Conservation (phyloP, 306 rosid species). For the Glycine latifolia region DNA sequence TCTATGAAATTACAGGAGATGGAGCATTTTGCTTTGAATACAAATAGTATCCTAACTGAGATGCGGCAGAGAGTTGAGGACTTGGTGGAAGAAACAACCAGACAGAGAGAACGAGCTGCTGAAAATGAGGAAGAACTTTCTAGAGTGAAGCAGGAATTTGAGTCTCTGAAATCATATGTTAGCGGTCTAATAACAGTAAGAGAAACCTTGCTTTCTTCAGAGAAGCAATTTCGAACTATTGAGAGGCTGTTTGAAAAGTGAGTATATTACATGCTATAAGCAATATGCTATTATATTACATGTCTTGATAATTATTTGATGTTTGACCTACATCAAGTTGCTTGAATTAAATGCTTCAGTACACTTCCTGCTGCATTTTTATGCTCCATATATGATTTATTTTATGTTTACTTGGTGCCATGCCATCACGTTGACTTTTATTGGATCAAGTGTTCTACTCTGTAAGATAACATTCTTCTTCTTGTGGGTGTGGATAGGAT, state of each 20-base stretch:
- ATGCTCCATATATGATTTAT: slow-evolving; percentile 32
- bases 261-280: slow-evolving; percentile 46
- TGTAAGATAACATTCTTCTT: slow-evolving; percentile 14
- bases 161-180: slow-evolving; percentile 86
- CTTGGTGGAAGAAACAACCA: slow-evolving; percentile 85
- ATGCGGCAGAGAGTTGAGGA: slow-evolving; percentile 87
- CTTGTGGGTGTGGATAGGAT: background rate
- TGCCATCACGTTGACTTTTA: background rate
- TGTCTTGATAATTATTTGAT: slow-evolving; percentile 17
- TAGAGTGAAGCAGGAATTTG: slow-evolving; percentile 81
- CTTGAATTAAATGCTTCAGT: slow-evolving; percentile 21
- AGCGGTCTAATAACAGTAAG: slow-evolving; percentile 84
- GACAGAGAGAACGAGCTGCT: slow-evolving; percentile 81
- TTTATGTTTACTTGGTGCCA: slow-evolving; percentile 5
- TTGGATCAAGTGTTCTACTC: slow-evolving; percentile 22
- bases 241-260: slow-evolving; percentile 88
- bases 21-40: slow-evolving; percentile 76
- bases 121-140: slow-evolving; percentile 87
- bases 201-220: slow-evolving; percentile 86
- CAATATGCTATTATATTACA: slow-evolving; percentile 14
- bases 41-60: slow-evolving; percentile 71
- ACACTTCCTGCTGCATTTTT: slow-evolving; percentile 31
- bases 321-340: slow-evolving; percentile 16
- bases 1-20: slow-evolving; percentile 81
- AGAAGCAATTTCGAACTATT: slow-evolving; percentile 86